These are phyloP conservation scores for Aspergillus nanangensis DNA, from an alignment of 495 filamentous ascomycete genomes.

Conservation along the genomic window DNA sequence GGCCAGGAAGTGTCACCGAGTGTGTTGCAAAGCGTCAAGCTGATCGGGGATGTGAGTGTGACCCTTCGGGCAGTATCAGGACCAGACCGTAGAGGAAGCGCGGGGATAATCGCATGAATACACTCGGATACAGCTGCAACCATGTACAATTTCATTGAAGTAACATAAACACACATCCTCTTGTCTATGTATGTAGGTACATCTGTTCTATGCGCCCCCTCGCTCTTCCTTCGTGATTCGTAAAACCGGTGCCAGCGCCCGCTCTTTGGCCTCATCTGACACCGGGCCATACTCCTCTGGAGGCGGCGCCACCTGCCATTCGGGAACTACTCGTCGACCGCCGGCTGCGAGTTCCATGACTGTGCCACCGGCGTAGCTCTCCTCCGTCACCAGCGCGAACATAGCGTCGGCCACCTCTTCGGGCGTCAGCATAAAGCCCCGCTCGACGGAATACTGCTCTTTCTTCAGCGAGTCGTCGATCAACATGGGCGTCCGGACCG, in stretches of 20 bases:
- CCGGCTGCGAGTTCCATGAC: not conserved
- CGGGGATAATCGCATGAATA: no score
- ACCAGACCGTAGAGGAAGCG: no score
- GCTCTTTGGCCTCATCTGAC: not conserved
- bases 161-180: no score
- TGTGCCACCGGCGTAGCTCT: not conserved
- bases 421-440: not conserved
- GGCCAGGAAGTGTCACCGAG: constrained; percentile 21
- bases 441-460: not conserved
- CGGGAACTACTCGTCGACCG: not conserved
- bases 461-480: not conserved
- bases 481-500: not conserved
- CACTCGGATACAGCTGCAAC: no score
- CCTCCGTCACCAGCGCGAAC: not conserved
- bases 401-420: not conserved
- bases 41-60: constrained; percentile 19
- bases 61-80: no score
- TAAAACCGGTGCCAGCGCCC: not conserved
- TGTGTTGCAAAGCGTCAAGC: constrained; percentile 11
- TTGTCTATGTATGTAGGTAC: no score
- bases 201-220: no score
- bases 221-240: not conserved
- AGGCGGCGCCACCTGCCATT: not conserved
- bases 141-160: no score
- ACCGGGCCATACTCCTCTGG: not conserved